Percentiles rank a stretch among this genome's conserved stretches.
These are phyloP conservation scores for Penicillium fuscoglaucum DNA, from an alignment of 2,329 filamentous ascomycete species.

Conservation along the genomic window DNA sequence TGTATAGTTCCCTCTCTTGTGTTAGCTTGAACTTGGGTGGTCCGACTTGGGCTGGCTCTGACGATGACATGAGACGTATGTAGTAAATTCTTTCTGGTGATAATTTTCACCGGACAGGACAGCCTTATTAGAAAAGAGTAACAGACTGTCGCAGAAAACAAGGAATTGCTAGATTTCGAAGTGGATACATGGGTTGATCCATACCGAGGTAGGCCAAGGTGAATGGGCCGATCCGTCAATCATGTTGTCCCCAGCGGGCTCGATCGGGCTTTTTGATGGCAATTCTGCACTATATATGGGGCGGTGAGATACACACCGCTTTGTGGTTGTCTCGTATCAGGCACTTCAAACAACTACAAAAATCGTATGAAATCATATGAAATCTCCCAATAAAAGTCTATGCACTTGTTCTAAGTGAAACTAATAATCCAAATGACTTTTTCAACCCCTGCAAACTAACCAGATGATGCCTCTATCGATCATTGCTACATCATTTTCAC, in stretches of 20 bases:
- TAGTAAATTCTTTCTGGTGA: not conserved
- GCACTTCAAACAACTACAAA: too few relatives aligned
- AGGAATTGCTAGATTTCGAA: not conserved
- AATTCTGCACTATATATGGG: too few relatives aligned
- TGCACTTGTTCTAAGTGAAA: not conserved
- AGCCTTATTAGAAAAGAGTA: not conserved
- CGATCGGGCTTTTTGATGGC: not conserved
- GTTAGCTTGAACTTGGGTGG: not conserved
- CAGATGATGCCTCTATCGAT: not conserved
- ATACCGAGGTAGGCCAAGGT: not conserved
- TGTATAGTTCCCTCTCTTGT: not conserved
- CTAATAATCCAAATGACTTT: too few relatives aligned
- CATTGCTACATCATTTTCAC: not conserved
- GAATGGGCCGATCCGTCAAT: not conserved
- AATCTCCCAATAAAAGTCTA: too few relatives aligned
- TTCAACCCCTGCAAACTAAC: too few relatives aligned
- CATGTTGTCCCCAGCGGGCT: not conserved
- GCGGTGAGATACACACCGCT: not conserved
- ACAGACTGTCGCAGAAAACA: not conserved
- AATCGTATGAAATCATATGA: too few relatives aligned
- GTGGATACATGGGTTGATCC: not conserved
- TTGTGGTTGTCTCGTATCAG: too few relatives aligned
- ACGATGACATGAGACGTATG: not conserved
- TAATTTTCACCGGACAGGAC: not conserved
- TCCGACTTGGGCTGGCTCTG: not conserved